A percentile compares a stretch with the other conserved stretches of the same genome.
phyloP scores from a whole-genome alignment of 495 filamentous ascomycete genomes.

The Cercophora samala region DNA sequence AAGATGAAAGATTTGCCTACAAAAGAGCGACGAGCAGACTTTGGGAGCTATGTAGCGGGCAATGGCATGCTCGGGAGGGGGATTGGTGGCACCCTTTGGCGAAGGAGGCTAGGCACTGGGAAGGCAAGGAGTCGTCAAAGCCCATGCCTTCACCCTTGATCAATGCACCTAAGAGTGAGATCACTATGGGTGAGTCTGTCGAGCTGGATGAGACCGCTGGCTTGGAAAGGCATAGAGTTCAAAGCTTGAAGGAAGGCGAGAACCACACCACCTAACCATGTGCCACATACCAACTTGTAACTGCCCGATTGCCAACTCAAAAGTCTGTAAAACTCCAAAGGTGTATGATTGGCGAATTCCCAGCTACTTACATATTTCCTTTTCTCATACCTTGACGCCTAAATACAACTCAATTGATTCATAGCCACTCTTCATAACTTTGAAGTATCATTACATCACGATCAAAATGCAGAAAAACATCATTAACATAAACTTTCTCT shows the following conservation, averaged over 20 bases:
- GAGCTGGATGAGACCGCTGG: slow-evolving; percentile 44
- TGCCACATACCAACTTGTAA: no score
- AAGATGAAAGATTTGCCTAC: slow-evolving; percentile 71
- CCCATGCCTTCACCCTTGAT: slow-evolving; percentile 14
- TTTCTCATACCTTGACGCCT: no score
- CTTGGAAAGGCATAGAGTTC: slow-evolving; percentile 29
- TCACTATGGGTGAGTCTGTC: slow-evolving; percentile 36
- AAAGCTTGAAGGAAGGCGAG: background rate
- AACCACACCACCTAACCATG: background rate
- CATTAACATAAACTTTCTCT: no score
- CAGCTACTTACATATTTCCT: no score
- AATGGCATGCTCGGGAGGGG: slow-evolving; percentile 58
- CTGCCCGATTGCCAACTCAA: no score
- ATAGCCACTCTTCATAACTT: no score
- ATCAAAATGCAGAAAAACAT: no score
- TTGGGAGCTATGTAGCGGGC: slow-evolving; percentile 65
- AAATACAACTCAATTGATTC: no score
- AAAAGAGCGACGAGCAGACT: slow-evolving; percentile 62
- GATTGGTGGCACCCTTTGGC: slow-evolving; percentile 67
- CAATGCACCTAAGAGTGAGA: slow-evolving; percentile 22
- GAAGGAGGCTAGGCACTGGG: slow-evolving; percentile 57
- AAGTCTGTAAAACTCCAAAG: no score
- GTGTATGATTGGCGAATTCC: no score
- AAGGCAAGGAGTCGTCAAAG: slow-evolving; percentile 34
- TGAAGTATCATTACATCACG: no score